A percentile compares a stretch with the other conserved stretches of the same genome.
Evolutionary conservation across 2,329 filamentous ascomycete species (phyloP).

Genomic region (Ceratocystis albifundus): DNA sequence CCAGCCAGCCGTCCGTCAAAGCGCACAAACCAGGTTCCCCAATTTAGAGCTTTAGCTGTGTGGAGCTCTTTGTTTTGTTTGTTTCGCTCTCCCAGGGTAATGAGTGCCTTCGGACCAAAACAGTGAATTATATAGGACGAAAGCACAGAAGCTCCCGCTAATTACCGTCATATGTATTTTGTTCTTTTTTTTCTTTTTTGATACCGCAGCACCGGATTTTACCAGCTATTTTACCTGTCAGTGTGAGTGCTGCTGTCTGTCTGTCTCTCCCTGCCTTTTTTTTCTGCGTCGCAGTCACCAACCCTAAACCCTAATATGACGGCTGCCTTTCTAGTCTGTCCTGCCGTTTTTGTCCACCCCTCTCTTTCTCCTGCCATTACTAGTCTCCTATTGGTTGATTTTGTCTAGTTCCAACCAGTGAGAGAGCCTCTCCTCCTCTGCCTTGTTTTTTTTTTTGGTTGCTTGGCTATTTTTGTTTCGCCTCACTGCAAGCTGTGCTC

Average conservation of each 20-base stretch:
- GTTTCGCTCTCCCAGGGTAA: neutral
- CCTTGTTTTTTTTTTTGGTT: neutral
- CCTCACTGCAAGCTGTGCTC: neutral
- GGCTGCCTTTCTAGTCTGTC: neutral
- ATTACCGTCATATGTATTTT: neutral
- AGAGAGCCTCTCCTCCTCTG: neutral
- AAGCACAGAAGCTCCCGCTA: neutral
- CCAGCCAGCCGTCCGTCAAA: too few relatives aligned
- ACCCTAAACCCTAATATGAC: too few relatives aligned
- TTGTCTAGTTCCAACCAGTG: neutral
- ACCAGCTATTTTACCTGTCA: too few relatives aligned
- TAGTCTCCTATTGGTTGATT: neutral
- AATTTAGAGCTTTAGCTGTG: neutral
- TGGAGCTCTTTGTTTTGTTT: slow-evolving; percentile 13
- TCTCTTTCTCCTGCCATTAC: neutral
- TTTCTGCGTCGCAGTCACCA: neutral
- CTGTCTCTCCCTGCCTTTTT: neutral
- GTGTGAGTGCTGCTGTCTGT: too few relatives aligned
- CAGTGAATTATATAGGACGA: neutral
- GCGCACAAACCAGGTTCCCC: too few relatives aligned
- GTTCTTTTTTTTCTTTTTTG: too few relatives aligned
- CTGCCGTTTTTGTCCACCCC: neutral
- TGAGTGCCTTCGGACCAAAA: neutral
- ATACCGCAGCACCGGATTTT: neutral
- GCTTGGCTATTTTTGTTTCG: slow-evolving; percentile 4